These are phyloP conservation scores for Solanum rostratum DNA, from an alignment of 257 asterid genomes.

Conservation along the genomic window DNA sequence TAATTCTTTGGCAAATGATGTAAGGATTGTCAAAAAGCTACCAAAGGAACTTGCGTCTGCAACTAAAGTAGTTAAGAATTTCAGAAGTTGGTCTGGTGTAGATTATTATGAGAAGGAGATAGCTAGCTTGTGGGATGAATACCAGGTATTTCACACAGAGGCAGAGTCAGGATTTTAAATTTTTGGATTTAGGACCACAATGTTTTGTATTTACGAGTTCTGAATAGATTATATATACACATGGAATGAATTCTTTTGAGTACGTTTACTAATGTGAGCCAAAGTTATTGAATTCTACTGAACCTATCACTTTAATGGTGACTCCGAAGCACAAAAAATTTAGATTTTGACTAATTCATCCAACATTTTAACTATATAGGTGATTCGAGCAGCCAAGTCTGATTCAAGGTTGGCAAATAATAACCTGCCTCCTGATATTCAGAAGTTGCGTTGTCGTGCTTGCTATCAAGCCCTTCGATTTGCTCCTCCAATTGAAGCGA, in stretches of 20 bases:
- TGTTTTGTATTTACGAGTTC: background rate
- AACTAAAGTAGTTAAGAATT: conserved; percentile 66
- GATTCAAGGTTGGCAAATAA: conserved; percentile 93
- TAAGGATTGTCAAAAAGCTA: conserved; percentile 55
- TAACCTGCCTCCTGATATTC: conserved; percentile 79
- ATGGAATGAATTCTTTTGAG: background rate
- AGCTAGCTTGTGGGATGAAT: conserved; percentile 71
- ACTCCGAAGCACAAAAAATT: too few species aligned
- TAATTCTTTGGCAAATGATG: conserved; percentile 55
- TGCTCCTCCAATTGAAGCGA: conserved; percentile 67
- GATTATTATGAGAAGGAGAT: conserved; percentile 75
- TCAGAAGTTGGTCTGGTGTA: conserved; percentile 89
- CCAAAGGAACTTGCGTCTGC: conserved; percentile 48
- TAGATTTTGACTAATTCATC: background rate
- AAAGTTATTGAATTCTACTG: background rate
- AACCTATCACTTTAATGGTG: background rate
- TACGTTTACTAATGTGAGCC: background rate
- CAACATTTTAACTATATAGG: conserved; percentile 21
- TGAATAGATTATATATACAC: background rate
- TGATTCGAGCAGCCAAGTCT: conserved; percentile 89
- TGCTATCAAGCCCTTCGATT: conserved; percentile 83
- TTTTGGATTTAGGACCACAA: background rate
- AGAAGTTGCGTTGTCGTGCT: conserved; percentile 88
- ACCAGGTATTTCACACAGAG: background rate
- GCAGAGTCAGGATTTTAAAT: background rate